Conservation (phyloP, 2,329 filamentous ascomycete genomes). For the Arachnopeziza araneosa region DNA sequence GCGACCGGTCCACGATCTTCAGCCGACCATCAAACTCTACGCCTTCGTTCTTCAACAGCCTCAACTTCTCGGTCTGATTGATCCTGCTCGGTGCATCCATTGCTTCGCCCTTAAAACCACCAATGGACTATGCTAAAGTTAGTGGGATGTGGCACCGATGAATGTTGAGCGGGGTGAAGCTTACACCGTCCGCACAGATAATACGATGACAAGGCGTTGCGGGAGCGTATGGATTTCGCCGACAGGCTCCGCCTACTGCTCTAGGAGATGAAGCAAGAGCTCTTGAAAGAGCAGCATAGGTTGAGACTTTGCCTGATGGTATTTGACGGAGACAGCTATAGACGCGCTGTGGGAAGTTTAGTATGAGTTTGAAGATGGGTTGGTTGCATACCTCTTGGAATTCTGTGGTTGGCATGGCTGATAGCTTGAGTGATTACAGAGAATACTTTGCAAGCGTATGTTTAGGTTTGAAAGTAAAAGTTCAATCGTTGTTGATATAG, state of each 20-base stretch:
- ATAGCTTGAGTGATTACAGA: neutral
- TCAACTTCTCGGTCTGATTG: slow-evolving; percentile 41
- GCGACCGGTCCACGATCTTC: slow-evolving; percentile 36
- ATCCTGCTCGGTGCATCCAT: slow-evolving; percentile 43
- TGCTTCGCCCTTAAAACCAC: slow-evolving; percentile 47
- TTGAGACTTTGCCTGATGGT: slow-evolving; percentile 52
- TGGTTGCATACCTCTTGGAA: slow-evolving; percentile 19
- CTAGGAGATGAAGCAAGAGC: slow-evolving; percentile 54
- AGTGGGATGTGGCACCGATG: neutral
- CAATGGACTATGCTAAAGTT: slow-evolving; percentile 30
- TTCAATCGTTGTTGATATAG: neutral
- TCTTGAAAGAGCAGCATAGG: slow-evolving; percentile 52
- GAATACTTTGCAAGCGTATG: neutral
- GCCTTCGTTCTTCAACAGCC: slow-evolving; percentile 40
- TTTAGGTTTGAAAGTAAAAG: neutral
- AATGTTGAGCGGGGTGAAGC: slow-evolving; percentile 11
- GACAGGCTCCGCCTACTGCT: slow-evolving; percentile 57
- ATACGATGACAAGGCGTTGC: slow-evolving; percentile 57
- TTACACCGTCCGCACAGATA: slow-evolving; percentile 48
- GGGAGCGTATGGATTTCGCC: slow-evolving; percentile 56
- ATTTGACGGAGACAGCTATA: slow-evolving; percentile 57
- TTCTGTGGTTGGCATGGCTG: slow-evolving; percentile 20
- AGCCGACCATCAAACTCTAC: slow-evolving; percentile 41
- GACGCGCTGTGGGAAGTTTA: slow-evolving; percentile 31
- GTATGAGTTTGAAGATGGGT: neutral